Evolutionary conservation across 768 basidiomycete species (phyloP), one percentile per base, ranked within the genome.

Genomic region (Lepiota venenata): DNA sequence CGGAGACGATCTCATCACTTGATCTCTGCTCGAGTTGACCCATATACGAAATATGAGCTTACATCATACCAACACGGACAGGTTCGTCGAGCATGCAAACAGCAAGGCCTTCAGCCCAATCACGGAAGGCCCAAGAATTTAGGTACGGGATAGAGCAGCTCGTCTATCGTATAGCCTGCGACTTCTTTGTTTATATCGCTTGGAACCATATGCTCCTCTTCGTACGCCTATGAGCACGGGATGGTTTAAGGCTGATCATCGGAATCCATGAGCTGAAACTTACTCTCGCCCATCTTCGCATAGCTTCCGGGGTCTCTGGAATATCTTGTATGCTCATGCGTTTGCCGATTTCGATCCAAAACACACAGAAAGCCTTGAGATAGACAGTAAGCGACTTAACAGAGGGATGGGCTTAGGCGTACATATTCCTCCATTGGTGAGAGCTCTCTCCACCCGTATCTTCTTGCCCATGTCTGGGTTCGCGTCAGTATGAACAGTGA

Each of bases 11-110:
- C 32, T 32, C 18, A 39, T 14, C 29, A 46, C 20, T 39, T 21
- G 58, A 20, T 12, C 15, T 21, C 22, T 40, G 36, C 36, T 22
- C 45, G 32, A 10, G 16, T n/a, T 49, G 52, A 8, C 38, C 14
- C 36, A 20, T 6, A 22, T 38, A 37, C 36, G 6, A 22, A 49
- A 8, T 25, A 14, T 41, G 18, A 9, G 69, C 70, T 22, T 56
- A 80, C 79, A 78, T 72, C 77, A 80, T 78, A 6, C 76, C 74
- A 12, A 71, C 64, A n/a, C 79, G 66, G 0, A 75, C 71, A n/a
- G 61, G 59, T 8, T 79, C 75, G 5, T 78, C 75, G 32, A 81
- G 53, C 20, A 78, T 48, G 39, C 72, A 70, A 11, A 72, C 58
- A 0, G 67, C 58, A n/a, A 77, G 50, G 6, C 64, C 61, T 48